These are phyloP conservation scores for Melampsora medusae DNA, from an alignment of 1,284 basidiomycete genomes.

Conservation along the genomic window DNA sequence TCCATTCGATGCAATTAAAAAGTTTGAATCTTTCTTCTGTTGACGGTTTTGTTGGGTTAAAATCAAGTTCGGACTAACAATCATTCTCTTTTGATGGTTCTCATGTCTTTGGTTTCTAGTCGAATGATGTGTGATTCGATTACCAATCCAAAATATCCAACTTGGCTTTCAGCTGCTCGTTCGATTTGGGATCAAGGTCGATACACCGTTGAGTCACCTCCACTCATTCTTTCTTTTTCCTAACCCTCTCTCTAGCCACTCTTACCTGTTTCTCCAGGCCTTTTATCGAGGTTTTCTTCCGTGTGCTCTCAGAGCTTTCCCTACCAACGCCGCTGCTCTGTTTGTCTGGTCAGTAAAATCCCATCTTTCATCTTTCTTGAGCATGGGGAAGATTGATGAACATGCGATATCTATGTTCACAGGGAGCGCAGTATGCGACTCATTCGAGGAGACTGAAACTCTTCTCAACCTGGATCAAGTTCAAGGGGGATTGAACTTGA, in stretches of 20 bases:
- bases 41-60: no score
- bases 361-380: not conserved
- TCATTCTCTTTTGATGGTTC: not conserved
- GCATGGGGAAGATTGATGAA: not conserved
- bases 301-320: constrained; percentile 67
- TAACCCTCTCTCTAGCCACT: not conserved
- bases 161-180: constrained; percentile 61
- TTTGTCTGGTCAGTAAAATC: constrained; percentile 34
- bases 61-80: no score
- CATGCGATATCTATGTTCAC: not conserved
- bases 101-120: constrained; percentile 44
- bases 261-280: constrained; percentile 53
- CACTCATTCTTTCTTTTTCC: not conserved
- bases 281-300: constrained; percentile 62
- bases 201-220: constrained; percentile 46
- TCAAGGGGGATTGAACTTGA: no score
- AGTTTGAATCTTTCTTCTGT: constrained; percentile 58
- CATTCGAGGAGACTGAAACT: not conserved
- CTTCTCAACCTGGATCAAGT: not conserved
- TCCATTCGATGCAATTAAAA: constrained; percentile 74
- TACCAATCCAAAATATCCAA: constrained; percentile 59
- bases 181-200: constrained; percentile 62
- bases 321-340: constrained; percentile 54
- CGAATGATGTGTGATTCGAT: constrained; percentile 60
- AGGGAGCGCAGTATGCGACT: constrained; percentile 13